Evolutionary conservation across 169 alveolate species (phyloP), one percentile per base, ranked within the genome.

Genomic region (Cryptosporidium sp.): DNA sequence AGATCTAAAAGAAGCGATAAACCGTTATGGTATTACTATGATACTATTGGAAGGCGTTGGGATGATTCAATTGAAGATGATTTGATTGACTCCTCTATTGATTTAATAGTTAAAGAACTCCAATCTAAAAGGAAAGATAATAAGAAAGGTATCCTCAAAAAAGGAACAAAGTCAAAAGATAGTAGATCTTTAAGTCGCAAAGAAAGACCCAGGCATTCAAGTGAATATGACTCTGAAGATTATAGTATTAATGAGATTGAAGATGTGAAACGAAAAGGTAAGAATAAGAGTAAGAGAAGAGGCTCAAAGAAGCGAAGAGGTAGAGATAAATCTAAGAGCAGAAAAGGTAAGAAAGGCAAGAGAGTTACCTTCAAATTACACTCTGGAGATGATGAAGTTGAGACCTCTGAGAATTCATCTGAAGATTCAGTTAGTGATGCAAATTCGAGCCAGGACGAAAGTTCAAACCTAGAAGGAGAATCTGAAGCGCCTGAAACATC

Each of bases 1-100:
- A 39, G 67, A 16, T 60, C 51, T 2, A 61, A 60, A 23, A 39
- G 33, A 39, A 29, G 39, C 3, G 45, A 44, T 31, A 61, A 26
- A 12, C 89, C 89, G 1, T 51, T 80, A 45, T 80, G 89, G 89
- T 80, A 80, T 45, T 80, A 80, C 62, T 60, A 80, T 65, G 89
- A 80, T 33, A 42, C 62, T 44, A 80, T 80, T 39, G 89, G 89
- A 21, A 60, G 51, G 60, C 75, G 73, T 29, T 80, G 89, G 89
- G 89, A 80, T n/a, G 89, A 80, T 44, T 42, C 73, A 18, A 31
- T 80, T 21, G 69, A 62, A 14, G 37, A 42, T 26, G 89, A 80
- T n/a, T n/a, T 21, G 14, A 44, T 60, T 6, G 80, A 61, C 26
- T 62, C 73, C n/a, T 60, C 75, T 12, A 65, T 62, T 61, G 75